Evolutionary conservation across 2,329 filamentous ascomycete genomes (phyloP).

Genomic region (Aspergillus glaucus): DNA sequence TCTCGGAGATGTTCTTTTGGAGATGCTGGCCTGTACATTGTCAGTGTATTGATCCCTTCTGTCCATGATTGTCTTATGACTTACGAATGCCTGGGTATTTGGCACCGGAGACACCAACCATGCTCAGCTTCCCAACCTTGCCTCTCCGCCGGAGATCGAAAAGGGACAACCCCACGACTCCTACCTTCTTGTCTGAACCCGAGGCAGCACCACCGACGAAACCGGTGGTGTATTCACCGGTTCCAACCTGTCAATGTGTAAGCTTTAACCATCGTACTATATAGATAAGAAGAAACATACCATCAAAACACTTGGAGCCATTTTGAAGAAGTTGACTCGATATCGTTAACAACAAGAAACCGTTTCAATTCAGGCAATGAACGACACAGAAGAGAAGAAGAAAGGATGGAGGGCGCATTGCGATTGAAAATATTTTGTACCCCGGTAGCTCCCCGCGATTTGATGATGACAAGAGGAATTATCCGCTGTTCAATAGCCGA

Average conservation of each 20-base stretch:
- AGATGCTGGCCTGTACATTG: constrained; percentile 64
- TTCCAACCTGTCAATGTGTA: constrained; percentile 58
- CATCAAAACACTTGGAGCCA: constrained; percentile 64
- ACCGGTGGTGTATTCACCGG: constrained; percentile 93
- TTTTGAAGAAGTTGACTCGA: constrained; percentile 19
- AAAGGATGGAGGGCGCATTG: constrained; percentile 1
- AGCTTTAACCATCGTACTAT: constrained; percentile 3
- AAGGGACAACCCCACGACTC: constrained; percentile 81
- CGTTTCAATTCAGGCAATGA: background rate
- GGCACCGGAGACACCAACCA: constrained; percentile 82
- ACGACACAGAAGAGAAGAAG: constrained; percentile 3
- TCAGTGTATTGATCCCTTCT: too few relatives aligned
- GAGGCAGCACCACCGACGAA: constrained; percentile 81
- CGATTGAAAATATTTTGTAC: background rate
- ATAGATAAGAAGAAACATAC: constrained; percentile 36
- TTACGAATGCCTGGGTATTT: constrained; percentile 88
- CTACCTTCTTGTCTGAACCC: constrained; percentile 90
- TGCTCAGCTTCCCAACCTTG: constrained; percentile 77
- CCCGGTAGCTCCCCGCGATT: background rate
- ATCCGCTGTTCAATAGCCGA: constrained; percentile 22
- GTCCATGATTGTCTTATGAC: constrained; percentile 23
- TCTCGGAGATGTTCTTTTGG: constrained; percentile 76
- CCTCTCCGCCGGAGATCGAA: constrained; percentile 84
- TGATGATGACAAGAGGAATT: background rate
- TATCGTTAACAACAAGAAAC: background rate